Conservation (phyloP, 768 basidiomycete species). For the Mycena sanguinolenta region DNA sequence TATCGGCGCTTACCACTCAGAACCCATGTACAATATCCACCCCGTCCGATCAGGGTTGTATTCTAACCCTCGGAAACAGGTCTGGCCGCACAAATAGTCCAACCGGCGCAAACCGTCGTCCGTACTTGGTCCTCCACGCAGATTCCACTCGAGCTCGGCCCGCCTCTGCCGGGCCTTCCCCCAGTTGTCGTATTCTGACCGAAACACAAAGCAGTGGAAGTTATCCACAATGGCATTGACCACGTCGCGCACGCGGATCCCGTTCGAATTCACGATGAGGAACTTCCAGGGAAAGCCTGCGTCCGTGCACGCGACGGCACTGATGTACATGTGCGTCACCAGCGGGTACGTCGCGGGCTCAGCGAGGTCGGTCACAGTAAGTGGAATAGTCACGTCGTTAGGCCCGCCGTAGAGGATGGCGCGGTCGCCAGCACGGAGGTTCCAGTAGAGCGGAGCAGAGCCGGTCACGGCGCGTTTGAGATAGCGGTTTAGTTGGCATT, state of each 20-base stretch:
- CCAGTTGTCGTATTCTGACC: constrained; percentile 25
- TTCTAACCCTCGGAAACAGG: constrained; percentile 52
- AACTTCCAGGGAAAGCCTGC: constrained; percentile 69
- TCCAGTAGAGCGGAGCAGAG: constrained; percentile 61
- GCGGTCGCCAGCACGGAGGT: constrained; percentile 49
- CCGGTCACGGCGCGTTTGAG: constrained; percentile 60
- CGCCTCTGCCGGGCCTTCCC: not conserved
- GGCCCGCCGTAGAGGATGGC: constrained; percentile 49
- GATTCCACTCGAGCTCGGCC: constrained; percentile 20
- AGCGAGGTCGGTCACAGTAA: constrained; percentile 53
- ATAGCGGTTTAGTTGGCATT: constrained; percentile 70
- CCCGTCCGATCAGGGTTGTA: constrained; percentile 33
- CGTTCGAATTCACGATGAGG: constrained; percentile 58
- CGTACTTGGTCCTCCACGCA: constrained; percentile 8
- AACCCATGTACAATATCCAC: constrained; percentile 32
- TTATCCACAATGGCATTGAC: constrained; percentile 60
- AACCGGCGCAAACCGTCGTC: constrained; percentile 50
- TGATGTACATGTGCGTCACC: constrained; percentile 68
- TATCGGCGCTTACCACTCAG: constrained; percentile 24
- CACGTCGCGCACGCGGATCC: constrained; percentile 66
- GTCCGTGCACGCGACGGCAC: constrained; percentile 64
- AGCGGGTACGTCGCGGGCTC: constrained; percentile 78
- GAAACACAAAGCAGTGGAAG: constrained; percentile 47
- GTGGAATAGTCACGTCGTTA: constrained; percentile 43
- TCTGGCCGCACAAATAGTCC: constrained; percentile 51